phyloP scores from a whole-genome alignment of 31 red algal genomes.

The Odonthalia washingtoniensis region DNA sequence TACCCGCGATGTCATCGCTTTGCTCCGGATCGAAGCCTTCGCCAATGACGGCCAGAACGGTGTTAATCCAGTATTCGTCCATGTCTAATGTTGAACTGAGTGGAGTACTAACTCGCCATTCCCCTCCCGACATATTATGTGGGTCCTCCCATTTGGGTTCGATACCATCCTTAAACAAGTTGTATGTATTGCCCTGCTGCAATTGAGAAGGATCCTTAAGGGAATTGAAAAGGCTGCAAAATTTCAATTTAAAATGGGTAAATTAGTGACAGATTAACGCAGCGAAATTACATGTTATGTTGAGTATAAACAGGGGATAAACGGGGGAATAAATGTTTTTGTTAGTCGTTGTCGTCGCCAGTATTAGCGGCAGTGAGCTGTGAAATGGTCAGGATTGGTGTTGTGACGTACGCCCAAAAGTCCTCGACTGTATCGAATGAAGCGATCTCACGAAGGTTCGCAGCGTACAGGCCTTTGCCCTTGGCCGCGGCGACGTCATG shows the following conservation, averaged over 20 bases:
- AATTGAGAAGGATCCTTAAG: slow-evolving; percentile 90
- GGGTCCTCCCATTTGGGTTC: slow-evolving; percentile 97
- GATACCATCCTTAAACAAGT: slow-evolving; percentile 93
- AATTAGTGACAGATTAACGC: too few species aligned
- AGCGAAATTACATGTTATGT: too few species aligned
- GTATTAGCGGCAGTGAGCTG: too few species aligned
- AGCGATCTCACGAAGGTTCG: slow-evolving; percentile 75
- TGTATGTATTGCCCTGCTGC: slow-evolving; percentile 67
- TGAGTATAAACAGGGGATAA: too few species aligned
- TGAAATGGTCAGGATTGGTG: too few species aligned
- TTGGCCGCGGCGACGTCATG: slow-evolving; percentile 63
- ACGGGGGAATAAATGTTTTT: too few species aligned
- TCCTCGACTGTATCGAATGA: slow-evolving; percentile 93
- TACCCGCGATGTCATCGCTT: slow-evolving; percentile 95
- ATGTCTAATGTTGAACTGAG: slow-evolving; percentile 45
- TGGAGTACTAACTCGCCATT: slow-evolving; percentile 79
- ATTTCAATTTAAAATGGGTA: too few species aligned
- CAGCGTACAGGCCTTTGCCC: slow-evolving; percentile 47
- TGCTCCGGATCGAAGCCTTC: slow-evolving; percentile 86
- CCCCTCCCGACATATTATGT: slow-evolving; percentile 80
- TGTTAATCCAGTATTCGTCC: slow-evolving; percentile 87
- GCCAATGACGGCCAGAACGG: slow-evolving; percentile 82
- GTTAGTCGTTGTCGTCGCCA: too few species aligned
- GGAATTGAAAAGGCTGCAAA: slow-evolving; percentile 82
- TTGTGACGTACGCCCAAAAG: slow-evolving; percentile 87